phyloP scores from a whole-genome alignment of 179 eudicot genomes.

The Silene noctiflora region DNA sequence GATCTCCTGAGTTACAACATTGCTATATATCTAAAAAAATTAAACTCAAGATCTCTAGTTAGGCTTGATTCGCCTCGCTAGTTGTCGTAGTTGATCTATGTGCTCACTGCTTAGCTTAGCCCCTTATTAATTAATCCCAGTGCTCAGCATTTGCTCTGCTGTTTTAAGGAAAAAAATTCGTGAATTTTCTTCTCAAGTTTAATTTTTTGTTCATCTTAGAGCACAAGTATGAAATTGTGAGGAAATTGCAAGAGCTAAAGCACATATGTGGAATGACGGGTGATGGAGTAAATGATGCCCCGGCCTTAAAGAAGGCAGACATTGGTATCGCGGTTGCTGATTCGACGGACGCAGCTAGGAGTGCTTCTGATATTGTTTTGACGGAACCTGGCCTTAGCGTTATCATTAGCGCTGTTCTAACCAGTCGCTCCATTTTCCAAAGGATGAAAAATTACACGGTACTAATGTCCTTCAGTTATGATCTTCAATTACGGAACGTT shows the following conservation, averaged over 20 bases:
- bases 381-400: conserved; percentile 75
- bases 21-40: too few species aligned
- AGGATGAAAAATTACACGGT: conserved; percentile 79
- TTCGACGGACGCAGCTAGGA: conserved; percentile 42
- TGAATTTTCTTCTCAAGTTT: not conserved
- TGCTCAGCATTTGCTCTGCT: not conserved
- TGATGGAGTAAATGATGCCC: conserved; percentile 50
- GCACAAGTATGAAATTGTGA: conserved; percentile 45
- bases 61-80: too few species aligned
- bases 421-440: conserved; percentile 67
- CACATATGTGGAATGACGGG: conserved; percentile 52
- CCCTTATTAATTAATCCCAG: not conserved
- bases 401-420: conserved; percentile 64
- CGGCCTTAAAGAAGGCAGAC: conserved; percentile 45
- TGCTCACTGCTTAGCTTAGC: too few species aligned
- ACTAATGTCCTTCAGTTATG: not conserved
- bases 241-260: conserved; percentile 38
- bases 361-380: conserved; percentile 51
- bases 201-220: conserved; percentile 18
- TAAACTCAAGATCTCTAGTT: too few species aligned
- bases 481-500: not conserved
- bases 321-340: conserved; percentile 34
- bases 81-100: too few species aligned
- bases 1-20: too few species aligned
- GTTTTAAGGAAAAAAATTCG: too few species aligned